Conservation (phyloP, 306 rosid species). For the barrel medic (Medicago truncatula) region MtrunA17r5.0-ANR NC_053046.1:38317501-38318000, state of each 20-base stretch:
- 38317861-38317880: slow-evolving; percentile 17
- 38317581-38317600: slow-evolving; percentile 98
- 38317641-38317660: slow-evolving; percentile 36
- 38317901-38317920: slow-evolving; percentile 23
- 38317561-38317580: slow-evolving; percentile 97
- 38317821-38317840: too few species aligned
- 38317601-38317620: slow-evolving; percentile 99
- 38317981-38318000: slow-evolving; percentile 1
- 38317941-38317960: neutral
- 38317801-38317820: too few species aligned
- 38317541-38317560: slow-evolving; percentile 73
- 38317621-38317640: slow-evolving; percentile 53
- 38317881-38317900: neutral
- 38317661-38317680: slow-evolving; percentile 17
- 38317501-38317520: slow-evolving; percentile 32
- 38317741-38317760: neutral
- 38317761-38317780: too few species aligned
- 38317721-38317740: slow-evolving; percentile 20
- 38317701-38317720: neutral
- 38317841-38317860: too few species aligned
- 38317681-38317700: neutral
- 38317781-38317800: too few species aligned
- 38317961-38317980: slow-evolving; percentile 19
- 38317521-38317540: slow-evolving; percentile 32
- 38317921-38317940: slow-evolving; percentile 18